Base-by-base conservation (phyloP, 1,284 basidiomycete genomes). In the Papiliotrema flavescens region DNA sequence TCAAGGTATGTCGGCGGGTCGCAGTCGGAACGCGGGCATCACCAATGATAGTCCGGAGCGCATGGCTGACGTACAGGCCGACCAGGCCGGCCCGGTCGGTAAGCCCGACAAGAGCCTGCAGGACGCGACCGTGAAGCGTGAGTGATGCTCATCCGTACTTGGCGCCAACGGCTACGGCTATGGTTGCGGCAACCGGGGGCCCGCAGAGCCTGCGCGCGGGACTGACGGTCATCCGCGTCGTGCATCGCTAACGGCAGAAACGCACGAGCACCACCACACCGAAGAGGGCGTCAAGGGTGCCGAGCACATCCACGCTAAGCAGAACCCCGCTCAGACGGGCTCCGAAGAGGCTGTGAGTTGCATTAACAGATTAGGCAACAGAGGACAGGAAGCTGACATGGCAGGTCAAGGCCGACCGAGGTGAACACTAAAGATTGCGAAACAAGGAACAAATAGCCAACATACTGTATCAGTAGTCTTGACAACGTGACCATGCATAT, bases 21-120 rank as follows among this genome's bases (percentile, higher is more conserved):
- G 47, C 23, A 14, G 13, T 11, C 28, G 28, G 6, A 22, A 37
- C 34, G 24, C 11, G 4, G 26, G n/a, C n/a, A n/a, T n/a, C n/a
- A n/a, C n/a, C n/a, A n/a, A 34, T 20, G 8, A 19, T n/a, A 32
- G 5, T 32, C n/a, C n/a, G n/a, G n/a, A 11, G 28, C 28, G 28
- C 28, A 32, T 19, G 19, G 26, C 37, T 47, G 22, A 19, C 23
- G 23, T 35, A 28, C 40, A 70, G 66, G 69, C 71, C 20, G 72
- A 73, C 53, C 65, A 63, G 28, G 54, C 66, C 53, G 61, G 42
- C 4, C 63, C 64, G 19, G 11, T 49, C 5, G 70, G 66, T 11
- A 59, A 59, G 46, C 69, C 69, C 7, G 56, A 58, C 17, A 67
- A 71, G 53, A 65, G 65, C 17, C 50, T 75, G 40, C 73, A 75